phyloP scores from a whole-genome alignment of 1,139 yeast species.

The Waltiozyma sp. region DNA sequence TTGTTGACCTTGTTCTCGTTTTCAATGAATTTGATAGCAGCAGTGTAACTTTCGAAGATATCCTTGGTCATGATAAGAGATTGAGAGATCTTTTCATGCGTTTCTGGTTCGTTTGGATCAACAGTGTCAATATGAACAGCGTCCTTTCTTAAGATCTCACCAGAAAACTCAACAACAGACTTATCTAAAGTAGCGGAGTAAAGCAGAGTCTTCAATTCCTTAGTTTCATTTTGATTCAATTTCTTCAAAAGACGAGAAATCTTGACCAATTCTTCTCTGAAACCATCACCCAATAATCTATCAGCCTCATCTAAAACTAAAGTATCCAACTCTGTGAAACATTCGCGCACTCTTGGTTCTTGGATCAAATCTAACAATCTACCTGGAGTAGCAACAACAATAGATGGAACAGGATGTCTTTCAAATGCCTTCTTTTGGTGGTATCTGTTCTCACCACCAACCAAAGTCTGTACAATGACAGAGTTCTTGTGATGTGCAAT shows the following conservation, averaged over 20 bases:
- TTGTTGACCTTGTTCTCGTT: conserved; percentile 18
- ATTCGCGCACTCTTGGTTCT: conserved; percentile 33
- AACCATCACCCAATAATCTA: conserved; percentile 70
- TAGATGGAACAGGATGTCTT: conserved; percentile 26
- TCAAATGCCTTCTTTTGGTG: conserved; percentile 26
- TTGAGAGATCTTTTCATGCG: conserved; percentile 69
- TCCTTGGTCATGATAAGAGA: conserved; percentile 39
- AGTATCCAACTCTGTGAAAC: conserved; percentile 45
- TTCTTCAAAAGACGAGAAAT: conserved; percentile 40
- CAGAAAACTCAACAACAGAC: conserved; percentile 55
- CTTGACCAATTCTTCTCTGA: conserved; percentile 47
- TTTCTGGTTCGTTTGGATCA: conserved; percentile 61
- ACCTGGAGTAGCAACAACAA: conserved; percentile 88
- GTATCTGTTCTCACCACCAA: conserved; percentile 39
- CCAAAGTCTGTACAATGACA: conserved; percentile 25
- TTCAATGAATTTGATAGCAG: conserved; percentile 40
- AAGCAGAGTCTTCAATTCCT: conserved; percentile 58
- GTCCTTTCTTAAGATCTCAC: conserved; percentile 45
- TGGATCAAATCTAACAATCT: conserved; percentile 55
- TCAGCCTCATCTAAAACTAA: conserved; percentile 87
- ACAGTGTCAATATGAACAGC: conserved; percentile 70
- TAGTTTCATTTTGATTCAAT: conserved; percentile 22
- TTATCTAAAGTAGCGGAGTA: conserved; percentile 84
- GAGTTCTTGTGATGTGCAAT: conserved; percentile 24
- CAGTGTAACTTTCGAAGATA: conserved; percentile 38